Evolutionary conservation across 1,139 yeast genomes (phyloP).

Genomic region (Saccharomycopsis phalli): DNA sequence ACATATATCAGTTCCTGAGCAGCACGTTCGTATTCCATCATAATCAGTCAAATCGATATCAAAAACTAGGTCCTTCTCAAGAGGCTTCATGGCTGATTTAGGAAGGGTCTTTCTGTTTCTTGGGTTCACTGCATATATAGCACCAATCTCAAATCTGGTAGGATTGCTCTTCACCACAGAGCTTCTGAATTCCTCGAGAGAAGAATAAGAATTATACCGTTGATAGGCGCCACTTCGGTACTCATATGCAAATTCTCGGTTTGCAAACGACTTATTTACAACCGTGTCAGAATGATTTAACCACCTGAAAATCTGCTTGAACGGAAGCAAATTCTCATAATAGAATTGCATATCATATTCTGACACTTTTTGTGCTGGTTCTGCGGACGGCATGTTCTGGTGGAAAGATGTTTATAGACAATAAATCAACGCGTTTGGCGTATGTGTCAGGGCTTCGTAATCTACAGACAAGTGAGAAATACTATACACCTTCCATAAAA

Average conservation of each 20-base stretch:
- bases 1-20: slow-evolving; percentile 80
- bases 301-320: slow-evolving; percentile 76
- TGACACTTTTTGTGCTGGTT: slow-evolving; percentile 34
- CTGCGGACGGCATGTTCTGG: background rate
- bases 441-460: too few species aligned
- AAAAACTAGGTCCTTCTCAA: slow-evolving; percentile 80
- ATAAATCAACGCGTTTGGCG: too few species aligned
- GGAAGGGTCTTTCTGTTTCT: slow-evolving; percentile 73
- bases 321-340: slow-evolving; percentile 66
- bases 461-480: too few species aligned
- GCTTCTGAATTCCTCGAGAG: slow-evolving; percentile 63
- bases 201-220: slow-evolving; percentile 72
- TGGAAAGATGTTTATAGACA: too few species aligned
- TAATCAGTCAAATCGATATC: slow-evolving; percentile 98
- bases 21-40: slow-evolving; percentile 89
- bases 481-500: too few species aligned
- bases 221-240: slow-evolving; percentile 78
- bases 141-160: slow-evolving; percentile 91
- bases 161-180: slow-evolving; percentile 72
- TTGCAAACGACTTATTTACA: slow-evolving; percentile 46
- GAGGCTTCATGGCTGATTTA: slow-evolving; percentile 70
- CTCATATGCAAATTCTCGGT: slow-evolving; percentile 92
- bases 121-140: slow-evolving; percentile 82
- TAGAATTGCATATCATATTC: slow-evolving; percentile 65
- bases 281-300: slow-evolving; percentile 75